Evolutionary conservation across 805 yeast species (phyloP).

Genomic region (Saturnispora halmiae): DNA sequence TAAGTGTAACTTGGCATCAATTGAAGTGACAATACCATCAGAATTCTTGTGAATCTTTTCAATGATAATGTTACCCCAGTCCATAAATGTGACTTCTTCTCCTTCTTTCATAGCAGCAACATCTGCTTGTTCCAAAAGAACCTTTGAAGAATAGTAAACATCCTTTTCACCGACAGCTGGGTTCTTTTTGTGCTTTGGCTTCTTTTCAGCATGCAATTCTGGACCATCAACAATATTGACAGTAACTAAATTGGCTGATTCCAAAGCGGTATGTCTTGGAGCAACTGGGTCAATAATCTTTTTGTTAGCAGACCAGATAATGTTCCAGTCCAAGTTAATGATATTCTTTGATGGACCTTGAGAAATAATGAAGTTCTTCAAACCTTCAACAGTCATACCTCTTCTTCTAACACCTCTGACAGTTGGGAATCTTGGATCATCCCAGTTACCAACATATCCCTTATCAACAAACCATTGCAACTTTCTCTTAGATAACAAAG

Average conservation of each 20-base stretch:
- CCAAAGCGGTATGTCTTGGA: constrained; percentile 87
- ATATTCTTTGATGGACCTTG: constrained; percentile 99
- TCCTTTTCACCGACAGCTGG: constrained; percentile 81
- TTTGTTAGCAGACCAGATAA: constrained; percentile 96
- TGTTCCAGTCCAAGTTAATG: constrained; percentile 93
- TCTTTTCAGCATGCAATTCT: constrained; percentile 54
- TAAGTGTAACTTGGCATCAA: constrained; percentile 74
- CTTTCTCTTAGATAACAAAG: constrained; percentile 92
- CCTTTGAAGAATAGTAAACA: constrained; percentile 54
- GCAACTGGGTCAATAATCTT: constrained; percentile 95
- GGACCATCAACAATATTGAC: constrained; percentile 67
- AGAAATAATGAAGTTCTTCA: constrained; percentile 82
- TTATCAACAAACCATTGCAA: constrained; percentile 98
- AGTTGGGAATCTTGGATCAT: constrained; percentile 99
- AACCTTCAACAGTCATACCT: constrained; percentile 98
- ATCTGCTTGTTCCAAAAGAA: constrained; percentile 81
- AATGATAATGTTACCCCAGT: constrained; percentile 93
- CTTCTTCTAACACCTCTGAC: constrained; percentile 99
- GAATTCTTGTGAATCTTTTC: constrained; percentile 59
- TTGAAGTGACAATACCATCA: constrained; percentile 41
- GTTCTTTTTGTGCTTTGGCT: constrained; percentile 93
- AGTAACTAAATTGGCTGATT: constrained; percentile 53
- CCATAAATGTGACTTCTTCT: constrained; percentile 97
- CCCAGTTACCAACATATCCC: constrained; percentile 85
- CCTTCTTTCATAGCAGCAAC: constrained; percentile 57